phyloP scores from a whole-genome alignment of 148 eudicot genomes.

The Rhododendron henanense region DNA sequence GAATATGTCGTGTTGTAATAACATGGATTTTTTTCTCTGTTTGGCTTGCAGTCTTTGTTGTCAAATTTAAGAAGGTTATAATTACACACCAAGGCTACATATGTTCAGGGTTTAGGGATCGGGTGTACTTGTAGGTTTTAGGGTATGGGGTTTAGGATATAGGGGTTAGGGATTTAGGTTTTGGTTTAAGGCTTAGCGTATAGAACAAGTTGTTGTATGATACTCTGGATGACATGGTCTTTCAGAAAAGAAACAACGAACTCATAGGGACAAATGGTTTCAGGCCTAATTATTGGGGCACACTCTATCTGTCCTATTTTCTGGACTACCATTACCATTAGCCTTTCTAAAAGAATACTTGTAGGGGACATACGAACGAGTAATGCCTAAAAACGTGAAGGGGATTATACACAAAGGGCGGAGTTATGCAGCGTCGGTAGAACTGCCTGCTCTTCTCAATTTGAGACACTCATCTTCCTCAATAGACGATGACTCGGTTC shows the following conservation, averaged over 20 bases:
- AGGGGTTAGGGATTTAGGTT: background rate
- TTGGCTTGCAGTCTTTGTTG: background rate
- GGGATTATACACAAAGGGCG: background rate
- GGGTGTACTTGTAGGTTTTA: background rate
- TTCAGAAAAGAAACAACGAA: background rate
- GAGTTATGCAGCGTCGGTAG: background rate
- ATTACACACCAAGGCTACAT: background rate
- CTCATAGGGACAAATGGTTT: background rate
- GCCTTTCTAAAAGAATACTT: background rate
- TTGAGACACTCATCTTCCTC: background rate
- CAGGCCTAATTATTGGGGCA: background rate
- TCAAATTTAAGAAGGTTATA: background rate
- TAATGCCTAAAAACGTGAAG: background rate
- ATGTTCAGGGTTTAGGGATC: background rate
- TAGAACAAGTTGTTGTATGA: background rate
- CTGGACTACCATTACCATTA: background rate
- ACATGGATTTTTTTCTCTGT: background rate
- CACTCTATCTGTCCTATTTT: background rate
- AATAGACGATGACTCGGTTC: background rate
- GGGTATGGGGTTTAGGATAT: background rate
- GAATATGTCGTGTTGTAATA: background rate
- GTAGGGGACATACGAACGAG: background rate
- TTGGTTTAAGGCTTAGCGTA: background rate
- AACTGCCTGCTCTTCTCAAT: conserved; percentile 1
- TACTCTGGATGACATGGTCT: background rate